Evolutionary conservation across 2,329 filamentous ascomycete genomes (phyloP), one percentile per base, ranked within the genome.

Genomic region (Colletotrichum coccodes): DNA sequence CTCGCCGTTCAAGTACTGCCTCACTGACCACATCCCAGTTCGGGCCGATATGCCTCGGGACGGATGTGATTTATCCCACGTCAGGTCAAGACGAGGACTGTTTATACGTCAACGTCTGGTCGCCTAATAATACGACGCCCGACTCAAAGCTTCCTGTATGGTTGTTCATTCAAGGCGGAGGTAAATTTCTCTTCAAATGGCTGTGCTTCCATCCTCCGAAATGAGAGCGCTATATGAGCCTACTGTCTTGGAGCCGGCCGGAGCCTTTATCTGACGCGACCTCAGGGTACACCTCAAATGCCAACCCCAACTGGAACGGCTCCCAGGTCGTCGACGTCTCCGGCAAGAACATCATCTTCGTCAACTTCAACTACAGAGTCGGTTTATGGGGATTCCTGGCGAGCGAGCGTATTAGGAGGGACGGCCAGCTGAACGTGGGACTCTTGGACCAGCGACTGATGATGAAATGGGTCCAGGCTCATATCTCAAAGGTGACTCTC

Each of bases 41-140:
- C 68, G 79, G 81, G 18, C 79, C 83, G 0, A 79, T 82, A 16
- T 86, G 88, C 64, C 77, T 86, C 14, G 80, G 79, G 4, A 80
- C 76, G 36, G 80, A 76, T 18, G 71, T 74, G 6, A 50, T 72
- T 4, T 79, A 80, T 56, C 79, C 79, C 1, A 71, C 64, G 12
- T 54, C 58, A 11, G 72, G 68, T 23, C 73, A 79, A 65, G 78
- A 76, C 56, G 91, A 93, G 75, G 91, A 93, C 72, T 95, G 93
- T 75, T 84, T 95, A 3, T 91, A 90, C 71, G 81, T 93, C 16
- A 87, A 91, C 63, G 83, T 91, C 9, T 91, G 87, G 74, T 88
- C 90, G 1, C 89, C 91, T 0, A 85, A 83, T 1, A 79, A 82
- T n/a, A 85, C 85, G 1, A 87, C 82, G 0, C 76, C 77, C 0